Percentiles rank a stretch among this genome's conserved stretches.
Conservation (phyloP, 108 stramenopile species). For the Stephanodiscus triporus region DNA sequence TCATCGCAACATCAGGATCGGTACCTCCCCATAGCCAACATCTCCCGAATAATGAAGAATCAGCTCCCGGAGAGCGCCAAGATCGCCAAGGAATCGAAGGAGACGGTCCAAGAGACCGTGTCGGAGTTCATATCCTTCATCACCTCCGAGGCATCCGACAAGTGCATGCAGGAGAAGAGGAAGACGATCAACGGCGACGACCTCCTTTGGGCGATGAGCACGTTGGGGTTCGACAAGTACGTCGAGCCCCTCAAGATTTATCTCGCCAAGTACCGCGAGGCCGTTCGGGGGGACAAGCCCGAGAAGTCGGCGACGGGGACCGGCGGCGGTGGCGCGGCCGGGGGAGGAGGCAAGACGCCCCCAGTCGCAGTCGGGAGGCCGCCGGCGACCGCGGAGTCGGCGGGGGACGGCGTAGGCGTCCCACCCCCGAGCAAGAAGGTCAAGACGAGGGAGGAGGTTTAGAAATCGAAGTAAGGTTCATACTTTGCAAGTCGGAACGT, state of each 20-base stretch:
- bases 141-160: conserved; percentile 97
- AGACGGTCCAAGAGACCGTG: conserved; percentile 98
- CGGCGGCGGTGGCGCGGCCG: background rate
- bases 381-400: conserved; percentile 25
- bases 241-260: conserved; percentile 98
- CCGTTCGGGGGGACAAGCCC: conserved; percentile 88
- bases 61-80: conserved; percentile 97
- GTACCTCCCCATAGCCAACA: conserved; percentile 99
- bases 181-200: conserved; percentile 99
- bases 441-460: background rate
- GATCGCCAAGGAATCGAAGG: conserved; percentile 99
- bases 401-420: conserved; percentile 32
- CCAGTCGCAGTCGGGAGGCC: conserved; percentile 32
- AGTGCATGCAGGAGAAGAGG: conserved; percentile 97
- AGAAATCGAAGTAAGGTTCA: no score
- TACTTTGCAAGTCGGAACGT: no score
- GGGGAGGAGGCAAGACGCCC: background rate
- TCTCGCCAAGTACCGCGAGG: conserved; percentile 95
- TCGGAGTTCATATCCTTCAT: conserved; percentile 99
- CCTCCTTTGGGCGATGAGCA: conserved; percentile 98
- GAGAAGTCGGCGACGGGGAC: conserved; percentile 39
- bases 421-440: conserved; percentile 13
- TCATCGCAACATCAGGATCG: conserved; percentile 94
- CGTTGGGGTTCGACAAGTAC: conserved; percentile 99
- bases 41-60: conserved; percentile 99